Evolutionary conservation across 2,329 filamentous ascomycete genomes (phyloP), one percentile per base, ranked within the genome.

Genomic region (Aureobasidium sp.): DNA sequence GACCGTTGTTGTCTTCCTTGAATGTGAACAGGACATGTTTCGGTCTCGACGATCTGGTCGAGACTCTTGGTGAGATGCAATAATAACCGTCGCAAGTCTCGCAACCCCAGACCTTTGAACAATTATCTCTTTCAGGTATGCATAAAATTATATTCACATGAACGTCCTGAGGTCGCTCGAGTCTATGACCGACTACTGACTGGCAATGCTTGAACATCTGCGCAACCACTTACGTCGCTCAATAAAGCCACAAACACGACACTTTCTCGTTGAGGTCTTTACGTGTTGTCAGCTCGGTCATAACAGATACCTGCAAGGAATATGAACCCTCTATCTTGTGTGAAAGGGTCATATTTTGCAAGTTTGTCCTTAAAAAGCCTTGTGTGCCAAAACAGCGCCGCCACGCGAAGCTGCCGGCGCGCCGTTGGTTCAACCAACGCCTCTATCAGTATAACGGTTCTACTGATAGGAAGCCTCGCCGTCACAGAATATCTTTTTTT

Each of bases 391-490:
- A 57, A 57, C 32, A 57, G 42, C 41, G 41, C 27, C 27, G 54
- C 54, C 54, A 58, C 54, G 54, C 54, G 54, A 57, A 57, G 53
- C 53, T 16, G 53, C 53, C 53, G 53, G 34, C 25, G 29, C 54
- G 5, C 54, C 42, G 47, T 48, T 48, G 27, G 41, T 57, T 48
- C 42, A 58, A 48, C 54, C 32, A 58, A 58, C 54, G 54, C 42
- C 34, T 48, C 54, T 58, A 58, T 58, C 53, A 48, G 45, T 42
- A 47, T 10, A 58, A 58, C 54, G 54, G 54, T 42, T 58, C 47
- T 58, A 58, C 54, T 39, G 54, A 58, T 58, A 57, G 41, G 54
- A 58, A 58, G 54, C 54, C 54, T 48, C 30, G 39, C 29, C 54
- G 54, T 58, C 54, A 58, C 41, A 16, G 7, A 32, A 45, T 11